Base-by-base conservation (phyloP, 2,329 filamentous ascomycete species). In the Geosmithia morbida region DNA sequence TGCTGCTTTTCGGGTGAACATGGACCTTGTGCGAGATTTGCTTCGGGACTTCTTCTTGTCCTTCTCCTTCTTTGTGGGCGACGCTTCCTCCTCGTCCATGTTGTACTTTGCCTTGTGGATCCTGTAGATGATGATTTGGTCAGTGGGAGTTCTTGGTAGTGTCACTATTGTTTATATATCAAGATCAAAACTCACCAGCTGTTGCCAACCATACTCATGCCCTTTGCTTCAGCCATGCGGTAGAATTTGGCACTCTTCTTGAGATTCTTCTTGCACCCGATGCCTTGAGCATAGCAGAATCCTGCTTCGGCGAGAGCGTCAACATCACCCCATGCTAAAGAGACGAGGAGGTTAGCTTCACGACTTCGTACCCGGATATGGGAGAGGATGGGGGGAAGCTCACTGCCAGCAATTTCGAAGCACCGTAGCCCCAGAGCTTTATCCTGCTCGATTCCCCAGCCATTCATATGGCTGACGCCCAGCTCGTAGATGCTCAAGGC, bases 201-300 rank as follows among this genome's bases (percentile, higher is more conserved):
- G 62, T 97, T 97, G 48, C 92, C 92, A 48, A 95, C 84, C 88
- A 97, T 97, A 64, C 81, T 94, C 72, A 96, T 89, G 7, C 92
- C 92, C 66, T 92, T 92, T 20, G 83, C 81, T 62, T 95, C 92
- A 6, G 92, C 92, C 69, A 83, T 75, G 19, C 92, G 82, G 62
- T 97, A 97, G 57, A 92, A 87, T 51, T 79, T 85, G 50, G 92
- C 90, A 45, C 87, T 90, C 67, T 89, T 96, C 70, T 88, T 96
- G 60, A 96, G 70, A 60, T 97, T 86, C 66, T 97, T 98, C 71
- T 92, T 95, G 62, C 86, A 94, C 4, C 92, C 92, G 47, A 95
- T 72, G 8, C 89, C 92, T 61, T 97, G 82, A 1, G 88, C 87
- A 59, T 97, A 98, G 67, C 90, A 98, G 65, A 92, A 97, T 16